Conservation (phyloP, 169 alveolate species). For the Besnoitia besnoiti region DNA sequence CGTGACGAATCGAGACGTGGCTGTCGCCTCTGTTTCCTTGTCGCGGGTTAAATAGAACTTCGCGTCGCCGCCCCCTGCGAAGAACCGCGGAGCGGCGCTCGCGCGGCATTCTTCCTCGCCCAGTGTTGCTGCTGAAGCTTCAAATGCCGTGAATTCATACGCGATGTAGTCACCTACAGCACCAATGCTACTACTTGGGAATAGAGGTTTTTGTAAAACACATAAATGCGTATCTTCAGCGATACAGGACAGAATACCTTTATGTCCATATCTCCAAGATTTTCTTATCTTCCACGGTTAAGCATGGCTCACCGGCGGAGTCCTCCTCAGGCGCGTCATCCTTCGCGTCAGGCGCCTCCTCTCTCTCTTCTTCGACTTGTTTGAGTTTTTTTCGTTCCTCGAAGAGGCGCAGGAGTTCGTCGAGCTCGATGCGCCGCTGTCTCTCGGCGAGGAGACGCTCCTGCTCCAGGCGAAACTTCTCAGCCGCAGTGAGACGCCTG, state of each 20-base stretch:
- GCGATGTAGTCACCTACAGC: too few species aligned
- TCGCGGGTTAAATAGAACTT: too few species aligned
- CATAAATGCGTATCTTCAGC: neutral
- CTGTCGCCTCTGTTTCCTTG: too few species aligned
- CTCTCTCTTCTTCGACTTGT: neutral
- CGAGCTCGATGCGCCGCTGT: constrained; percentile 13
- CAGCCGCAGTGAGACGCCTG: constrained; percentile 4
- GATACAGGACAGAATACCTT: too few species aligned
- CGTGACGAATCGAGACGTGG: too few species aligned
- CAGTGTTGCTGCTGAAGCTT: too few species aligned
- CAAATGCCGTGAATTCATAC: too few species aligned
- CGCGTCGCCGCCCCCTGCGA: too few species aligned
- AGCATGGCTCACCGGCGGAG: neutral
- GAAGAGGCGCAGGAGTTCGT: neutral
- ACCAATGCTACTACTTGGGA: too few species aligned
- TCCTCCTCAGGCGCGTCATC: neutral
- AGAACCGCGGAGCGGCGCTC: too few species aligned
- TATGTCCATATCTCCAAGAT: neutral
- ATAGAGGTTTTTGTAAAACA: too few species aligned
- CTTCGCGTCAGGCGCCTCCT: neutral
- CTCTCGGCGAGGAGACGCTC: neutral
- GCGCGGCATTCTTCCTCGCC: too few species aligned
- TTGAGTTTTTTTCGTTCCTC: neutral
- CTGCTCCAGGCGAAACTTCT: constrained; percentile 10
- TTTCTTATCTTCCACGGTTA: neutral